Base-by-base conservation (phyloP, 1,284 basidiomycete genomes). In the Ganoderma resinaceum region DNA sequence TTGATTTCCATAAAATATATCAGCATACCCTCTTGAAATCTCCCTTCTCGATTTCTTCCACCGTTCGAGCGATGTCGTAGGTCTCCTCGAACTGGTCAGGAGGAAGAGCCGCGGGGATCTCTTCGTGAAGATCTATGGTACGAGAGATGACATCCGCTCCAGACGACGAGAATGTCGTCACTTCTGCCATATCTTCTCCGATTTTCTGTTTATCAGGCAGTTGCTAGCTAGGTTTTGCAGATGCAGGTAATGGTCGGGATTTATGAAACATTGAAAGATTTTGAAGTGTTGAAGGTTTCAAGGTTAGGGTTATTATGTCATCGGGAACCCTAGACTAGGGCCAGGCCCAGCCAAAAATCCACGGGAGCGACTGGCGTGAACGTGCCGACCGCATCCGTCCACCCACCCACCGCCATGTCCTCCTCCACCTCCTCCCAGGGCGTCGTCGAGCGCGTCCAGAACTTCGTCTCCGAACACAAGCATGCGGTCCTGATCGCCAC, bases 391-490 rank as follows among this genome's bases (percentile, higher is more conserved):
- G 62, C 68, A 38, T 68, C 72, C 73, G 71, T 74, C 67, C 63
- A n/a, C 42, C 67, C 37, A 26, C 62, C 71, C 37, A 37, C 62
- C 71, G 63, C 63, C 70, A 80, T 80, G 78, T 78, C 79, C 6
- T 76, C 79, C 42, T 81, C 83, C 68, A 74, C 77, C 70, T 74
- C 78, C 57, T 77, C 78, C 59, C 74, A 71, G 62, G 73, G 76
- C 73, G 75, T 83, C 77, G 74, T 90, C 68, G 90, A 92, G 73
- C 89, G 91, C 75, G 82, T 92, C 18, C 88, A 91, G 62, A 81
- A 83, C 75, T 94, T 93, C 77, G 86, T 95, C 72, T 84, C 88
- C 0, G 91, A 93, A 74, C 87, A 95, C 82, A 93, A 88, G 82
- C 89, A 89, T 72, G 88, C 87, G 9, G 80, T 95, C 40, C 76